These are phyloP conservation scores for Rosa multiflora DNA, from an alignment of 306 rosid genomes.

Conservation along the genomic window DNA sequence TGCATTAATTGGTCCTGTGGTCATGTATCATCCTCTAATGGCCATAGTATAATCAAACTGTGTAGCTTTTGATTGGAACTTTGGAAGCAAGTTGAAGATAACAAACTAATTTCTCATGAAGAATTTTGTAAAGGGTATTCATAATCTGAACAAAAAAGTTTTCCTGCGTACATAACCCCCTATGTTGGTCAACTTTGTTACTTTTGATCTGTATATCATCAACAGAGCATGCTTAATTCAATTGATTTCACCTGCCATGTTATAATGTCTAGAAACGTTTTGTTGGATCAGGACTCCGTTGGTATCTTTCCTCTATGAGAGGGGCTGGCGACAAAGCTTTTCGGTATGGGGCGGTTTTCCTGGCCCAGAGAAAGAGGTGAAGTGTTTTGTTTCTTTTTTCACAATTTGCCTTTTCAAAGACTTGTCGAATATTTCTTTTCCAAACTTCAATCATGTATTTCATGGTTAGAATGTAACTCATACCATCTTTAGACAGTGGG, in stretches of 20 bases:
- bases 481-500: background rate
- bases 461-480: background rate
- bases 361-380: conserved; percentile 95
- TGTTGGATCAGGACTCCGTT: conserved; percentile 66
- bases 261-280: conserved; percentile 17
- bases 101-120: background rate
- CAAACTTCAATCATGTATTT: background rate
- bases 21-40: background rate
- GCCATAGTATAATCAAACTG: background rate
- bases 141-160: background rate
- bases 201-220: background rate
- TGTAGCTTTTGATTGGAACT: background rate
- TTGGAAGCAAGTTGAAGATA: background rate
- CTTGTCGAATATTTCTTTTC: background rate
- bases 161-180: background rate
- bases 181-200: background rate
- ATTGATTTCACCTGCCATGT: background rate
- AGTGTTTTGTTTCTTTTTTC: background rate
- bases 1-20: background rate
- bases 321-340: conserved; percentile 97
- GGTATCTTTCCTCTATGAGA: conserved; percentile 83
- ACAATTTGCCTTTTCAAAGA: background rate
- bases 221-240: background rate
- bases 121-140: background rate
- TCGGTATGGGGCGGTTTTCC: conserved; percentile 73